Evolutionary conservation across 1,139 yeast species (phyloP).

Genomic region (Yamadazyma atlantica): DNA sequence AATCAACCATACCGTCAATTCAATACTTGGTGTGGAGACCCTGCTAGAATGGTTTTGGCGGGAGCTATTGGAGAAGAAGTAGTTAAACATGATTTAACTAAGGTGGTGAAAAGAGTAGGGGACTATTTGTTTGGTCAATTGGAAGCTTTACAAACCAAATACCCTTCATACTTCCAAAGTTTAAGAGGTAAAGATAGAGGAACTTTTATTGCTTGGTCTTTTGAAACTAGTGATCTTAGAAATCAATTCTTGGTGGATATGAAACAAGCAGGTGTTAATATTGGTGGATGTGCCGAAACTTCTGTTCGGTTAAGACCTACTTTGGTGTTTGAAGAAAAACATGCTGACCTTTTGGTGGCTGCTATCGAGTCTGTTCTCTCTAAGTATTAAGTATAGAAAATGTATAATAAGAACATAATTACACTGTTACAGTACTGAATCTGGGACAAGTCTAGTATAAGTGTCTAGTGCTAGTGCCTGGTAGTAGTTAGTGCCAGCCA

Average conservation of each 20-base stretch:
- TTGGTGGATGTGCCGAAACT: slow-evolving; percentile 71
- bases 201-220: slow-evolving; percentile 76
- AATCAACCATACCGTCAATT: slow-evolving; percentile 70
- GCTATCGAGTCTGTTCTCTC: slow-evolving; percentile 50
- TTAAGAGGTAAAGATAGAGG: slow-evolving; percentile 70
- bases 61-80: slow-evolving; percentile 64
- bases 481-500: too few species aligned
- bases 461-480: too few species aligned
- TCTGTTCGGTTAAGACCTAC: slow-evolving; percentile 72
- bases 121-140: slow-evolving; percentile 54
- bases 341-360: slow-evolving; percentile 60
- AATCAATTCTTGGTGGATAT: slow-evolving; percentile 48
- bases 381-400: slow-evolving; percentile 20
- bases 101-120: slow-evolving; percentile 56
- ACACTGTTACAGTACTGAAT: too few species aligned
- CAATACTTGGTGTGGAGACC: slow-evolving; percentile 87
- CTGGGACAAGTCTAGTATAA: too few species aligned
- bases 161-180: slow-evolving; percentile 46
- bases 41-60: slow-evolving; percentile 65
- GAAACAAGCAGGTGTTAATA: slow-evolving; percentile 60
- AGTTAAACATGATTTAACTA: slow-evolving; percentile 48
- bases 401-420: too few species aligned
- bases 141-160: slow-evolving; percentile 38
- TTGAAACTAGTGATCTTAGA: slow-evolving; percentile 46
- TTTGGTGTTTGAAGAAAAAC: slow-evolving; percentile 63